A percentile compares a stretch with the other conserved stretches of the same genome.
These are phyloP conservation scores for Corniculantispora saksenae DNA, from an alignment of 2,329 filamentous ascomycete species.

Conservation along the genomic window DNA sequence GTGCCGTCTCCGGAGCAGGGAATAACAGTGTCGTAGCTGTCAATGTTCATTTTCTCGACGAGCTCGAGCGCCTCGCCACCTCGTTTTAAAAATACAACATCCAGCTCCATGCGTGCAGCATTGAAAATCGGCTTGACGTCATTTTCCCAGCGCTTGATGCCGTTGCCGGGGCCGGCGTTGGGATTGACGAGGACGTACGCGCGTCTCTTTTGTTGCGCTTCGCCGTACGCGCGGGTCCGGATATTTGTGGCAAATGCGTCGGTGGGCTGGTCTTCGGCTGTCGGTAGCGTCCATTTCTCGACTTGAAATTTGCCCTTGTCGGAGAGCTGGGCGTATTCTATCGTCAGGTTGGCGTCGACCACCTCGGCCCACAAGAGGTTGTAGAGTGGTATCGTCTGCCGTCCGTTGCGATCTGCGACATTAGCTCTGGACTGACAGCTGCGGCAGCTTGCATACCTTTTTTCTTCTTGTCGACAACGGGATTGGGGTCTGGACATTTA, in stretches of 20 bases:
- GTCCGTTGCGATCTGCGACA: conserved; percentile 27
- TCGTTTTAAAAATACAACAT: conserved; percentile 70
- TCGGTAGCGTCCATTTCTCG: conserved; percentile 59
- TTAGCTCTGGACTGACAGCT: not conserved
- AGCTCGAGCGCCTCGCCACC: conserved; percentile 79
- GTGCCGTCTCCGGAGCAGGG: conserved; percentile 92
- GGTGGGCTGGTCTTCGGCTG: conserved; percentile 26
- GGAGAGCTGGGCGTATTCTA: conserved; percentile 69
- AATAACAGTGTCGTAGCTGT: conserved; percentile 80
- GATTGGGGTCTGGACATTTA: not conserved
- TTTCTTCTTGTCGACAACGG: not conserved
- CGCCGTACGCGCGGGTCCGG: conserved; percentile 69
- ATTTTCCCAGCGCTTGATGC: conserved; percentile 70
- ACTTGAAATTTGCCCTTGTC: conserved; percentile 63
- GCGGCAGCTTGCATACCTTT: not conserved
- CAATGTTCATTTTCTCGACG: conserved; percentile 71
- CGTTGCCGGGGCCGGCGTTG: conserved; percentile 79
- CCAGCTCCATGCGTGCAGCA: conserved; percentile 75
- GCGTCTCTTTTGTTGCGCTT: conserved; percentile 68
- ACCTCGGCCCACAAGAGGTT: conserved; percentile 82
- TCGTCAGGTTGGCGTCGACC: conserved; percentile 59
- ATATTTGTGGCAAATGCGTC: conserved; percentile 67
- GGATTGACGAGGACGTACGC: conserved; percentile 92
- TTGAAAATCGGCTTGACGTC: conserved; percentile 81
- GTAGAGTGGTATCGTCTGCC: conserved; percentile 67